Base-by-base conservation (phyloP, 257 asterid genomes). In the Nicotiana tomentosiformis region DNA sequence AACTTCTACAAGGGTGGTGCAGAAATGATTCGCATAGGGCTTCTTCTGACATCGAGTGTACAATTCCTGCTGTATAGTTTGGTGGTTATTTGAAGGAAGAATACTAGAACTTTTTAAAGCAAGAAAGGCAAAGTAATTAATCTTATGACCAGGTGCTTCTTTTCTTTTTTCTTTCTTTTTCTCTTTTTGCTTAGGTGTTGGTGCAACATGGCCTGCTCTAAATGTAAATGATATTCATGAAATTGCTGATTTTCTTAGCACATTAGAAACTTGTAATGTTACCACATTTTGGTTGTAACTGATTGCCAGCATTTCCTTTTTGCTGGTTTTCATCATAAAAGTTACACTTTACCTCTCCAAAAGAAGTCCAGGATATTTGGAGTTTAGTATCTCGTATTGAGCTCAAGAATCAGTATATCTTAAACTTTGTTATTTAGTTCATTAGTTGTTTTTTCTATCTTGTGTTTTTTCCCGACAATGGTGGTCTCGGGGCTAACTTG, bases 401-500 rank as follows among this genome's bases (percentile, higher is more conserved):
- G 49, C 61, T 74, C 79, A 74, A 20, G 56, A 70, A 43, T 70
- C 78, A 70, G 58, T 39, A 5, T 20, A 70, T 70, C 78, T 70
- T 39, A 39, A 1, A n/a, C 35, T 70, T 43, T 2, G 39, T 49
- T 26, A 23, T 11, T 43, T 74, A 14, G 26, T 23, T 23, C 26
- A 23, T 23, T 23, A 23, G 23, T 26, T 43, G n/a, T 43, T 20
- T 70, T 70, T 70, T n/a, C 23, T 70, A 70, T 70, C 35, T 70
- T 11, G 58, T 20, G 4, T 23, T 72, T 72, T 70, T 15, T 17
- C 2, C 60, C 23, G 62, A 17, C n/a, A 17, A 56, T 56, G 62
- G 10, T 56, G 9, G 62, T 17, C 8, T 5, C 3, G 8, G 23
- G 62, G 18, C 18, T 53, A 53, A 53, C 58, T 53, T 53, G 58